phyloP scores from a whole-genome alignment of 2,329 filamentous ascomycete species.

The Pseudopithomyces maydicus region DNA sequence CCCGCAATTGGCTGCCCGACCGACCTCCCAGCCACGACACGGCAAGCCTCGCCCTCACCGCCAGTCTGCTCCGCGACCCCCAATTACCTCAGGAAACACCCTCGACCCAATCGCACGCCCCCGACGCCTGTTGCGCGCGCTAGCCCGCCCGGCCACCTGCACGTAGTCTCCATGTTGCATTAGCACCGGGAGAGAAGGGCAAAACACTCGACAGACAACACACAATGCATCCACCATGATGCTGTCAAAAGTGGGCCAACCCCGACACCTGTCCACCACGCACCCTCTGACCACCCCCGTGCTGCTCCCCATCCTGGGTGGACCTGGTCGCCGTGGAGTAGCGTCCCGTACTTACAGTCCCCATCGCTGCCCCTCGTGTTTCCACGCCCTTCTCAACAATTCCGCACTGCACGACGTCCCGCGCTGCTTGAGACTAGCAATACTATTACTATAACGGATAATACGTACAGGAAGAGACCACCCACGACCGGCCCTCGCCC shows the following conservation, averaged over 20 bases:
- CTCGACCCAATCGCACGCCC: slow-evolving; percentile 14
- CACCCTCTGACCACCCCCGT: not conserved
- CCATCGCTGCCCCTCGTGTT: slow-evolving; percentile 4
- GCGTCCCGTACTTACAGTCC: not conserved
- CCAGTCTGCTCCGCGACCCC: slow-evolving; percentile 14
- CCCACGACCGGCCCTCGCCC: slow-evolving; percentile 19
- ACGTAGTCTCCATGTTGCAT: slow-evolving; percentile 12
- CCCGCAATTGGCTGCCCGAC: slow-evolving; percentile 20
- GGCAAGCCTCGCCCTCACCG: slow-evolving; percentile 29
- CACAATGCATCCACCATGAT: slow-evolving; percentile 7
- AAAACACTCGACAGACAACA: slow-evolving; percentile 4
- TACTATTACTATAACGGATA: slow-evolving; percentile 7
- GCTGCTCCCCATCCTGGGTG: not conserved
- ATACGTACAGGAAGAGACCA: slow-evolving; percentile 21
- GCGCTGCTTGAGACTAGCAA: not conserved
- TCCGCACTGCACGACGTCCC: not conserved
- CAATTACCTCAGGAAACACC: slow-evolving; percentile 1
- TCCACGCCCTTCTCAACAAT: not conserved
- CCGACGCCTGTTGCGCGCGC: slow-evolving; percentile 14
- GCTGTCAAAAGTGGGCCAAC: slow-evolving; percentile 11
- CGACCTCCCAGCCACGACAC: slow-evolving; percentile 23
- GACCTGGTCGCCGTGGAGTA: not conserved
- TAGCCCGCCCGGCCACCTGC: slow-evolving; percentile 11
- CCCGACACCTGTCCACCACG: slow-evolving; percentile 1
- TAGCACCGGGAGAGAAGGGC: slow-evolving; percentile 11